phyloP scores from a whole-genome alignment of 2,329 filamentous ascomycete genomes.

The Simplicillium sp. region DNA sequence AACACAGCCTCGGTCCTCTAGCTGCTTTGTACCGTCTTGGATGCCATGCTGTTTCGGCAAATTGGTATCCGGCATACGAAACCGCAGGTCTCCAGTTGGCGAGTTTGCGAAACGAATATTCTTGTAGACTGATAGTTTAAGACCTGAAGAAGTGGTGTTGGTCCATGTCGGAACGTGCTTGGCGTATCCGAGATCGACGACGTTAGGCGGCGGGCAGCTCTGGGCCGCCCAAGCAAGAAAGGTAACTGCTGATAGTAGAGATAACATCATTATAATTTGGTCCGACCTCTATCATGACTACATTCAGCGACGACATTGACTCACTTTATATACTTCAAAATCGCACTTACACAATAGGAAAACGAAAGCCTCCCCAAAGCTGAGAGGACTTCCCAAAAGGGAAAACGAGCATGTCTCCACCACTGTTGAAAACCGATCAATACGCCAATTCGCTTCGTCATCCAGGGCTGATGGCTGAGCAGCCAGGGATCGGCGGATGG shows the following conservation, averaged over 20 bases:
- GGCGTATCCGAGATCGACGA: constrained; percentile 10
- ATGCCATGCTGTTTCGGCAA: constrained; percentile 6
- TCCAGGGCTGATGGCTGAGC: no score
- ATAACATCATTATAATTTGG: no score
- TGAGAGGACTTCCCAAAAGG: constrained; percentile 6
- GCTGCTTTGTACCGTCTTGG: constrained; percentile 8
- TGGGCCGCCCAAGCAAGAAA: not conserved
- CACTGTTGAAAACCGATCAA: no score
- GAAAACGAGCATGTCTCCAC: constrained; percentile 10
- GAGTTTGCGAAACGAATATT: constrained; percentile 15
- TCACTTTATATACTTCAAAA: no score
- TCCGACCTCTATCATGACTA: no score
- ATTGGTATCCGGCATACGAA: constrained; percentile 10
- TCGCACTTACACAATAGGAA: no score
- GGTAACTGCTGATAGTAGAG: no score
- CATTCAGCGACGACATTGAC: no score
- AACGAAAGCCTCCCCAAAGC: not conserved
- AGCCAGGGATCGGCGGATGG: no score
- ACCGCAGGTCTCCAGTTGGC: constrained; percentile 13
- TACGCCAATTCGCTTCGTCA: no score
- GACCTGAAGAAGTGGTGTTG: constrained; percentile 11
- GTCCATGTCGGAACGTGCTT: constrained; percentile 10
- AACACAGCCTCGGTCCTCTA: constrained; percentile 6
- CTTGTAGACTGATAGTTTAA: constrained; percentile 12
- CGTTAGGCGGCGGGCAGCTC: not conserved